phyloP scores from a whole-genome alignment of 192 early-diverging fungal species.

The Polychytrium aggregatum region DNA sequence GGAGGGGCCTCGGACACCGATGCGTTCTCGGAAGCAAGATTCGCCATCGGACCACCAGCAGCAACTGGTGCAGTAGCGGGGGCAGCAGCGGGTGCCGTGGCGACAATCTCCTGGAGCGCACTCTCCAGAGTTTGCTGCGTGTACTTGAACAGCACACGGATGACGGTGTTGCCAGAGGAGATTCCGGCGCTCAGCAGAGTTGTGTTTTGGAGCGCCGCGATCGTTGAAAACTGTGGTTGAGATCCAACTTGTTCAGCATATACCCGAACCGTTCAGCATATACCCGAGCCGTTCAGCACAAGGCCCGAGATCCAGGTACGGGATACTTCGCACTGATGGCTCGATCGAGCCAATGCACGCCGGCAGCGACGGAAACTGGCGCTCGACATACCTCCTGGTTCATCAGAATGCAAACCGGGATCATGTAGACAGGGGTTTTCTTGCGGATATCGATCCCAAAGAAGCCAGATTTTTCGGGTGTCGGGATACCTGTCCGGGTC shows the following conservation, averaged over 20 bases:
- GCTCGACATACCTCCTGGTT: conserved; percentile 46
- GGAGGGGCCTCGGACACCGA: not conserved
- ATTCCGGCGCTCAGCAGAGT: conserved; percentile 61
- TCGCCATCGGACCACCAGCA: not conserved
- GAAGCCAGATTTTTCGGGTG: not conserved
- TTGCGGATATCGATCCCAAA: conserved; percentile 9
- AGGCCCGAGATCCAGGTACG: too few species aligned
- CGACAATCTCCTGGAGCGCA: conserved; percentile 34
- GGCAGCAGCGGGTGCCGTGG: not conserved
- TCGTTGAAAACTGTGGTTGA: conserved; percentile 51
- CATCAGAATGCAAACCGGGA: conserved; percentile 52
- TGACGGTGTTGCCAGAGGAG: conserved; percentile 49
- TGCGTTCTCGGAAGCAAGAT: not conserved
- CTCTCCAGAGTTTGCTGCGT: conserved; percentile 35
- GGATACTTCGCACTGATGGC: too few species aligned
- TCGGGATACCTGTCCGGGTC: conserved; percentile 20
- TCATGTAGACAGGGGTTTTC: conserved; percentile 34
- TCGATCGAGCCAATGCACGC: not conserved
- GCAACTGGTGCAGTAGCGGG: not conserved
- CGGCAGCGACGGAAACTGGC: too few species aligned
- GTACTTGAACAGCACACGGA: conserved; percentile 57
- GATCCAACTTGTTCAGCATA: too few species aligned
- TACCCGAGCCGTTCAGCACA: conserved; percentile 22
- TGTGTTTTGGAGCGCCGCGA: conserved; percentile 47
- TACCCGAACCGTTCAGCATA: conserved; percentile 8